Base-by-base conservation (phyloP, 805 yeast species). In the Candida ovalis region DNA sequence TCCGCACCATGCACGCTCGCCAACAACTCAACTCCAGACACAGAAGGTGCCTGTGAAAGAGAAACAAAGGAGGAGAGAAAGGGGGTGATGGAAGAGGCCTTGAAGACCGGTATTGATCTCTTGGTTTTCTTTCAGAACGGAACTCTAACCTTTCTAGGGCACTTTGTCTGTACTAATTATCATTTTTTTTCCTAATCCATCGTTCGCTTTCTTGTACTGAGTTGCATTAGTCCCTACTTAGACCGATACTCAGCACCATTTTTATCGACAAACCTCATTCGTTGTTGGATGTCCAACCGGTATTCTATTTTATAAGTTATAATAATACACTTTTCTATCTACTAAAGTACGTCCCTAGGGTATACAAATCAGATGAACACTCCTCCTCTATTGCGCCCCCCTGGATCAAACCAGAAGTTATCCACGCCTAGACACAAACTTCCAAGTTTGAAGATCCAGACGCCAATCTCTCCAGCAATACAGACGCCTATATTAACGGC, bases 321-420 rank as follows among this genome's bases (percentile, higher is more conserved):
- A n/a, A n/a, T n/a, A n/a, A n/a, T n/a, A n/a, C n/a, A n/a, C n/a
- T n/a, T n/a, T n/a, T n/a, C n/a, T n/a, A n/a, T n/a, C n/a, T n/a
- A n/a, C n/a, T n/a, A n/a, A n/a, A n/a, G n/a, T n/a, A n/a, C n/a
- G n/a, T n/a, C n/a, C n/a, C n/a, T n/a, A n/a, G n/a, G n/a, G n/a
- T n/a, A 10, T 5, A 35, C 38, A 5, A 35, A 17, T 35, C 22
- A 35, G 17, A 68, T 69, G 73, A 61, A 68, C 2, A 70, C 69
- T 24, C 72, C 78, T 2, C 80, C 80, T 28, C 63, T 69, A 37
- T 57, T 75, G 39, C 70, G 71, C 30, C 78, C 77, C 3, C 80
- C 81, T 0, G 75, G 74, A 13, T 57, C 74, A 1, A 58, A 63
- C 38, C 68, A 65, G 22, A 73, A 69, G 43, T 44, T 32, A 13